Evolutionary conservation across 1,284 basidiomycete species (phyloP).

Genomic region (Cerrena zonata): DNA sequence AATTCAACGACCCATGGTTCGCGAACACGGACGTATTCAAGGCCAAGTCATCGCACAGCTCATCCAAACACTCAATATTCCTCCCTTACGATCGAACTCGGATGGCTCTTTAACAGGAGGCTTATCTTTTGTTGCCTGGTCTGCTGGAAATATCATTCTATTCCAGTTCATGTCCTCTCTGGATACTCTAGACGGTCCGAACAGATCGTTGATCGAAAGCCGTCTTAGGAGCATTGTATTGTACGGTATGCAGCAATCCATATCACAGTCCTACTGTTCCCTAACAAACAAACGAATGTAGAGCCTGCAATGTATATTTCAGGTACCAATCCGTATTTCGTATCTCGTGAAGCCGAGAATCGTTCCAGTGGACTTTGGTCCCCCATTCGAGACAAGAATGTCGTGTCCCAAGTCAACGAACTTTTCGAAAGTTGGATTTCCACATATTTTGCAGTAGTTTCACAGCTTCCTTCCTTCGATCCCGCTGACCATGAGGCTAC

Average conservation of each 20-base stretch:
- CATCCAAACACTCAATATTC: slow-evolving; percentile 10
- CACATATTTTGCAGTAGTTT: background rate
- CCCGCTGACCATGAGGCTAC: background rate
- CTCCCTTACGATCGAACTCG: background rate
- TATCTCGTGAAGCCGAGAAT: background rate
- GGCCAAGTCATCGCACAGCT: slow-evolving; percentile 10
- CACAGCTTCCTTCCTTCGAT: background rate
- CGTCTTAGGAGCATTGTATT: slow-evolving; percentile 11
- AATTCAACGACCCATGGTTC: slow-evolving; percentile 9
- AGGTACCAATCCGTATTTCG: background rate
- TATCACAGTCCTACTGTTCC: background rate
- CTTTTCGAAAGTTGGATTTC: background rate
- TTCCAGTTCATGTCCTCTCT: slow-evolving; percentile 8
- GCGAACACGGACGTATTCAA: slow-evolving; percentile 7
- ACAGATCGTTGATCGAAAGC: slow-evolving; percentile 1
- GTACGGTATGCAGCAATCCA: slow-evolving; percentile 7
- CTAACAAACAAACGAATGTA: no score
- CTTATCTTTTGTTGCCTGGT: slow-evolving; percentile 11
- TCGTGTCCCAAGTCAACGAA: background rate
- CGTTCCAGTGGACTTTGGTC: background rate
- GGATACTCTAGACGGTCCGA: slow-evolving; percentile 5
- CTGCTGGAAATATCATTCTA: slow-evolving; percentile 10
- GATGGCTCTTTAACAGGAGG: slow-evolving; percentile 3
- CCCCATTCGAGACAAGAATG: background rate
- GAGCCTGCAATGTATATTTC: background rate